These are phyloP conservation scores for Exophiala sideris DNA, from an alignment of 2,329 filamentous ascomycete species.

Conservation along the genomic window DNA sequence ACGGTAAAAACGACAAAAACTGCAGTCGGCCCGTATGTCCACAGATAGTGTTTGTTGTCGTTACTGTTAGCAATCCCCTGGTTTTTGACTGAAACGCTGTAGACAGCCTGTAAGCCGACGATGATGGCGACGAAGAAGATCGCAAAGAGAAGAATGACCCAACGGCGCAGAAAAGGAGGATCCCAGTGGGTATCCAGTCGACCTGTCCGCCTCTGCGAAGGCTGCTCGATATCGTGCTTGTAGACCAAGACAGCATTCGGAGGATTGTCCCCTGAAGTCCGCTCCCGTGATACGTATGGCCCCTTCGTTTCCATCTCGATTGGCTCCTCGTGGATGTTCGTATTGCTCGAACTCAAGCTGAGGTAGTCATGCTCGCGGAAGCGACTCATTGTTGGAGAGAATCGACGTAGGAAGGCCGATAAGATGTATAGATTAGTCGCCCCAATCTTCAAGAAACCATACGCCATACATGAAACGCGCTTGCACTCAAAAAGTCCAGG, in stretches of 20 bases:
- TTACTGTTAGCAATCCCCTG: slow-evolving; percentile 16
- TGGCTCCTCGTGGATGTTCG: too few relatives aligned
- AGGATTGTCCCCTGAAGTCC: neutral
- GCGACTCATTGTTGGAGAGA: too few relatives aligned
- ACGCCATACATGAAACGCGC: too few relatives aligned
- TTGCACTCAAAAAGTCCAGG: too few relatives aligned
- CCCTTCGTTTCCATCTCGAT: too few relatives aligned
- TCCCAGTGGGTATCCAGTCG: slow-evolving; percentile 13
- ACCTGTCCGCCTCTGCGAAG: neutral
- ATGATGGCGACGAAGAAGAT: slow-evolving; percentile 17
- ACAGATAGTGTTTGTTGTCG: slow-evolving; percentile 19
- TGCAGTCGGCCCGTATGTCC: slow-evolving; percentile 23
- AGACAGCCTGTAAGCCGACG: slow-evolving; percentile 16
- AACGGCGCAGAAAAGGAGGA: slow-evolving; percentile 17
- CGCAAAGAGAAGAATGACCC: slow-evolving; percentile 18
- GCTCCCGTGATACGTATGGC: too few relatives aligned
- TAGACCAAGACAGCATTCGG: neutral
- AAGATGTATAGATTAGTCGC: too few relatives aligned
- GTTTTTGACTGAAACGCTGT: slow-evolving; percentile 16
- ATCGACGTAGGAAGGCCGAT: too few relatives aligned
- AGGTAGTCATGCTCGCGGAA: too few relatives aligned
- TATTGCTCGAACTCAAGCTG: too few relatives aligned
- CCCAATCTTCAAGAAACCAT: too few relatives aligned
- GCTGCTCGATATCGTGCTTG: neutral
- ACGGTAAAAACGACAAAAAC: slow-evolving; percentile 21